Base-by-base conservation (phyloP, 2,329 filamentous ascomycete species). In the Stagonosporopsis rhizophila region DNA sequence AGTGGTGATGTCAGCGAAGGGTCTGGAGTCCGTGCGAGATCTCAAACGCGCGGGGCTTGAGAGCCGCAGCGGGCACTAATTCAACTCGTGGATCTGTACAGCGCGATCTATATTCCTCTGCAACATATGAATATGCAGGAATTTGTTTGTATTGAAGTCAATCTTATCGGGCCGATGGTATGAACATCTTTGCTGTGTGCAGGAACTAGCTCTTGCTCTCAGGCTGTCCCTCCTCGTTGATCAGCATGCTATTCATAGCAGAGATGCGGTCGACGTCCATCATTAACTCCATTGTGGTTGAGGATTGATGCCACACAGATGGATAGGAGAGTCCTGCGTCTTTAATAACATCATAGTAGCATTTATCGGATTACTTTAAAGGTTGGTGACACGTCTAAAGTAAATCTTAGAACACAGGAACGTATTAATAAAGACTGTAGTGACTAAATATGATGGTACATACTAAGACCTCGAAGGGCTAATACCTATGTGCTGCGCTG, bases 1-100 rank as follows among this genome's bases (percentile, higher is more conserved):
- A 48, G 38, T 60, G 58, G 58, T 60, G 55, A 60, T 60, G 58
- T 60, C 58, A 60, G 55, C 40, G 37, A 46, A 38, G 30, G 30
- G 32, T 38, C 32, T 17, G 35, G 46, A 27, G 50, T 44, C 49
- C 45, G 50, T 58, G 56, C 49, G 39, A 46, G 41, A 46, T 44
- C 41, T 58, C 27, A 34, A 34, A n/a, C 44, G 47, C 42, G 48
- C 49, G 49, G 34, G 39, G 49, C 52, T 49, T 40, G 49, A 52
- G 46, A 51, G 42, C 46, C 53, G 41, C 50, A 41, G 37, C 17
- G 47, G 37, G 42, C 38, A 37, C 53, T 65, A 59, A 20, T 20
- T 38, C 19, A 14, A 37, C n/a, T 20, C 17, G 11, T 37, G 17
- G 35, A 38, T 11, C 17, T 38, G 17, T 20, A 15, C 8, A 11